Evolutionary conservation across 306 rosid species (phyloP), one percentile per base, ranked within the genome.

Genomic region (Psophocarpus tetragonolobus): DNA sequence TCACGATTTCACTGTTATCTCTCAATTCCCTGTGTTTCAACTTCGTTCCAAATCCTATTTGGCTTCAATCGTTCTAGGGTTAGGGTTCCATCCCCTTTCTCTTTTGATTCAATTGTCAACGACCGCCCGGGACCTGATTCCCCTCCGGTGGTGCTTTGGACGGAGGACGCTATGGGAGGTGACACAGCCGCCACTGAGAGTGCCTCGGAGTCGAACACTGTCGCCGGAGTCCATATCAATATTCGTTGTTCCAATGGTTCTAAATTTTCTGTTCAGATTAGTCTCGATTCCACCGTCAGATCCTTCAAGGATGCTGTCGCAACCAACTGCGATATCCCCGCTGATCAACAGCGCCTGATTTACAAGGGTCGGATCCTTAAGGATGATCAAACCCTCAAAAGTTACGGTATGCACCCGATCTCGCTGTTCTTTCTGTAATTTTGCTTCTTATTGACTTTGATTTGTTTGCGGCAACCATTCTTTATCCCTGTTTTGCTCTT

Each of bases 321-420:
- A 12, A 80, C 71, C 23, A 84, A 78, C 53, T 85, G 90, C 60
- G 89, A 89, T 65, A 82, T 91, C 64, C 88, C 90, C 1, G 48
- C 92, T 30, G 85, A 89, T 58, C 93, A 88, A 71, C 97, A 93
- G 80, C 88, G 97, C 14, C 83, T 93, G 90, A 93, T 93, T 86
- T 93, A 93, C 80, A 91, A 93, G 77, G 97, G 97, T 1, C 90
- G 96, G 85, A 93, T 93, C 81, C 85, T 93, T 45, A 89, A 91
- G 87, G 91, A 93, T 18, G 97, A 93, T 74, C 92, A 93, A 73
- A 79, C 93, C 14, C 89, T 93, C 32, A 81, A 64, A 60, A 93
- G 90, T 91, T 90, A 91, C 67, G 96, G 97, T 93, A 88, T 87
- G 56, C 23, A n/a, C 47, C 44, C 74, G 84, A 85, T 82, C 86